Conservation (phyloP, 176 grass and related monocot species). For the Puya raimondii region DNA sequence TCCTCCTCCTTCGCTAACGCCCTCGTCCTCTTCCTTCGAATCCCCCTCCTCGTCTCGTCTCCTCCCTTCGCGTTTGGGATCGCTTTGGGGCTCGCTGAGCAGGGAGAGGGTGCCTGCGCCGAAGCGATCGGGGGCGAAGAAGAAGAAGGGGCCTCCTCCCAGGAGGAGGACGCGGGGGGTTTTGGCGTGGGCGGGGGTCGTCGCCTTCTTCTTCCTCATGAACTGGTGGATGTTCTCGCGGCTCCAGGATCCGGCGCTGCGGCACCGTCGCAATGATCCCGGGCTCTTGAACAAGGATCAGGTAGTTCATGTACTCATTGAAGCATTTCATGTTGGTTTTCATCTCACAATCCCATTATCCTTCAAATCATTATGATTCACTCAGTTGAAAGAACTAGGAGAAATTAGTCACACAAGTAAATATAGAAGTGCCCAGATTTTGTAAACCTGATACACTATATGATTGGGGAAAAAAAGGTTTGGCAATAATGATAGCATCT, state of each 20-base stretch:
- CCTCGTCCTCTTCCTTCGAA: not conserved
- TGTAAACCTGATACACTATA: no score
- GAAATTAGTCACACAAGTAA: no score
- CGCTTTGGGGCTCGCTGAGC: not conserved
- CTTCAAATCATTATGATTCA: no score
- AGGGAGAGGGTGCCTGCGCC: not conserved
- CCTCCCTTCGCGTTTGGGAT: slow-evolving; percentile 1
- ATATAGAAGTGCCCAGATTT: no score
- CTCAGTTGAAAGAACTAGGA: no score
- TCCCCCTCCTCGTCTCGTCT: slow-evolving; percentile 8
- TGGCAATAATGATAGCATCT: no score
- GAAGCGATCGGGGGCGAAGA: slow-evolving; percentile 21
- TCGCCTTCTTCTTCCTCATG: slow-evolving; percentile 94
- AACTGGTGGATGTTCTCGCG: slow-evolving; percentile 99
- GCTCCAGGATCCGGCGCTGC: slow-evolving; percentile 65
- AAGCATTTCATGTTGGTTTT: slow-evolving; percentile 13
- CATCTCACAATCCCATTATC: not conserved
- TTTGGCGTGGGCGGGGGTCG: slow-evolving; percentile 49
- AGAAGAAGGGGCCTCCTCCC: slow-evolving; percentile 30
- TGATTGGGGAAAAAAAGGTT: no score
- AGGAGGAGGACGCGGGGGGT: slow-evolving; percentile 40
- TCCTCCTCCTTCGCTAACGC: not conserved
- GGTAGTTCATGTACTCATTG: no score
- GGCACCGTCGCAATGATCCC: slow-evolving; percentile 10
- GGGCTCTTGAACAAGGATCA: slow-evolving; percentile 11